Evolutionary conservation across 1,139 yeast species (phyloP).

Genomic region (Yamadazyma diddensiae): DNA sequence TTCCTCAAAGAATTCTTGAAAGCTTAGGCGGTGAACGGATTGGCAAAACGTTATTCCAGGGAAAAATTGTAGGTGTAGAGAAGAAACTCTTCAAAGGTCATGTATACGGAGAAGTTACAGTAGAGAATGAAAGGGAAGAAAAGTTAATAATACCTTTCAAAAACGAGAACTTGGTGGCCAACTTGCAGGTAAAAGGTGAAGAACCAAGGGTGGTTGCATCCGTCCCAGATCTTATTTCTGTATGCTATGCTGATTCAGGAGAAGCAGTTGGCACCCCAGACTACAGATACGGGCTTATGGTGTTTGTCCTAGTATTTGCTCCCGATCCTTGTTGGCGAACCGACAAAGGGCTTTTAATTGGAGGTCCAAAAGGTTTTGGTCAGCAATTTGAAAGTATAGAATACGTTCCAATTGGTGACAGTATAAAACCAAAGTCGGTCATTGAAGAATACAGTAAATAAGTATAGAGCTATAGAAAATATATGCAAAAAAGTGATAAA

Average conservation of each 20-base stretch:
- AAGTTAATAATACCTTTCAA: conserved; percentile 40
- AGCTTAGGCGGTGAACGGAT: conserved; percentile 31
- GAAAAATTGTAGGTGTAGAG: conserved; percentile 44
- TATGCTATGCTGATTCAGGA: conserved; percentile 32
- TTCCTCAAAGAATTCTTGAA: conserved; percentile 35
- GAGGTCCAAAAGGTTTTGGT: conserved; percentile 41
- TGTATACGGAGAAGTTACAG: conserved; percentile 43
- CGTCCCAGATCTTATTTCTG: conserved; percentile 47
- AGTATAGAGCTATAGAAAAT: background rate
- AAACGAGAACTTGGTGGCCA: conserved; percentile 42
- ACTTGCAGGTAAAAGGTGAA: conserved; percentile 15
- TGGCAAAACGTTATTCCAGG: conserved; percentile 36
- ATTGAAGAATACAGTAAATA: conserved; percentile 31
- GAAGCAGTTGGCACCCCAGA: conserved; percentile 46
- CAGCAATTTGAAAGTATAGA: conserved; percentile 24
- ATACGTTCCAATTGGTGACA: conserved; percentile 35
- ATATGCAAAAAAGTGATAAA: no score
- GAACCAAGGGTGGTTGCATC: conserved; percentile 26
- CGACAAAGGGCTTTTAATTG: conserved; percentile 30
- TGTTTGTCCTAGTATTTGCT: conserved; percentile 38
- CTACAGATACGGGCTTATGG: conserved; percentile 15
- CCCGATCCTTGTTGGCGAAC: conserved; percentile 40
- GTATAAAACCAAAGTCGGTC: conserved; percentile 31
- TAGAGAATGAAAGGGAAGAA: conserved; percentile 23
- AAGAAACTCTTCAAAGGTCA: conserved; percentile 41